Evolutionary conservation across 2,329 filamentous ascomycete genomes (phyloP).

Genomic region (Iodosphaeria phyllophila): DNA sequence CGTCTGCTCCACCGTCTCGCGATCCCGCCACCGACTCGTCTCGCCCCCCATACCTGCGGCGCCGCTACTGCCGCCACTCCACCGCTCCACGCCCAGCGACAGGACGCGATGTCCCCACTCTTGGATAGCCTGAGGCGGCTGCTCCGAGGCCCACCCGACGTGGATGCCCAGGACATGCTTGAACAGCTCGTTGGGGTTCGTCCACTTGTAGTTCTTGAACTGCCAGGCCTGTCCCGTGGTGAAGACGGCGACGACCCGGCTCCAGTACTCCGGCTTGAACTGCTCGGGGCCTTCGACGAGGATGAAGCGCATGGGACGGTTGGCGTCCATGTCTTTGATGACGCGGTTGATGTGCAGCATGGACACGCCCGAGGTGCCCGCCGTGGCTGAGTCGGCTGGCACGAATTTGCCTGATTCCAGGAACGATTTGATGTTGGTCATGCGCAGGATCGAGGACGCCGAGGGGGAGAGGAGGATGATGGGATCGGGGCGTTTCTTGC

Average conservation of each 20-base stretch:
- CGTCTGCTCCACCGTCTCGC: conserved; percentile 81
- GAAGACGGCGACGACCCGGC: conserved; percentile 85
- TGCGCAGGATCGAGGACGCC: conserved; percentile 80
- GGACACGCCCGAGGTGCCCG: conserved; percentile 45
- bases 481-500: conserved; percentile 44
- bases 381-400: conserved; percentile 45
- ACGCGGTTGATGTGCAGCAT: conserved; percentile 73
- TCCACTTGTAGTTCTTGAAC: conserved; percentile 97
- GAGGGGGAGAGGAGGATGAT: conserved; percentile 96
- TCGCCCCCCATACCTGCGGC: conserved; percentile 28
- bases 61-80: conserved; percentile 35
- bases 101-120: conserved; percentile 76
- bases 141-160: conserved; percentile 79
- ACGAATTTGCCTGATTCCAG: conserved; percentile 70
- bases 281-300: conserved; percentile 83
- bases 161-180: conserved; percentile 73
- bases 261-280: conserved; percentile 98
- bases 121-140: conserved; percentile 56
- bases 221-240: conserved; percentile 97
- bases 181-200: conserved; percentile 74
- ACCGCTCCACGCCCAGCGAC: conserved; percentile 68
- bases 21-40: conserved; percentile 57
- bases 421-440: conserved; percentile 92
- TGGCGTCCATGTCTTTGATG: conserved; percentile 51
- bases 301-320: conserved; percentile 74